phyloP scores from a whole-genome alignment of 768 basidiomycete species.

The Stropharia rugosoannulata region DNA sequence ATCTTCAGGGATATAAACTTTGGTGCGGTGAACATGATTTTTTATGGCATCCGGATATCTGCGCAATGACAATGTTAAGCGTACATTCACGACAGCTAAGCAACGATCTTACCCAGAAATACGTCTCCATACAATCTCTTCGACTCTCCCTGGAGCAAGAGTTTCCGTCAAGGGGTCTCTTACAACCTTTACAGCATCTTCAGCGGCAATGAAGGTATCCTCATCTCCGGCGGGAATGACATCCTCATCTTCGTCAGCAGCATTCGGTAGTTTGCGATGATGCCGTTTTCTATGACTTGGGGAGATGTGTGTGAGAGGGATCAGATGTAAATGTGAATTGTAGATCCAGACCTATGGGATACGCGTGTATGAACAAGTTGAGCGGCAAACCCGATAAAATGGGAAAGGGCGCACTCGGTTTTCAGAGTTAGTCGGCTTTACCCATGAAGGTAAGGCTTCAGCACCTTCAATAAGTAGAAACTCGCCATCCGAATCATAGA shows the following conservation, averaged over 20 bases:
- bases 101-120: constrained; percentile 54
- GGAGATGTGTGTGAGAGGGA: constrained; percentile 79
- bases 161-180: constrained; percentile 55
- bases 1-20: constrained; percentile 77
- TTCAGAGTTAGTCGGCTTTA: constrained; percentile 86
- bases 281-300: constrained; percentile 53
- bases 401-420: constrained; percentile 75
- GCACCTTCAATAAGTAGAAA: constrained; percentile 97
- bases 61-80: neutral
- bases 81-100: neutral
- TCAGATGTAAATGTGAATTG: constrained; percentile 77
- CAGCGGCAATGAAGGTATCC: constrained; percentile 51
- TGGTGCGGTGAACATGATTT: constrained; percentile 73
- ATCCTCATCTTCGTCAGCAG: constrained; percentile 51
- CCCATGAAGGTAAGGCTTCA: constrained; percentile 84
- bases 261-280: constrained; percentile 43
- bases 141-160: constrained; percentile 56
- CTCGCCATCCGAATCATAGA: constrained; percentile 91
- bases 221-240: constrained; percentile 37
- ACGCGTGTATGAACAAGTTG: constrained; percentile 26
- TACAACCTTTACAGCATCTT: constrained; percentile 66
- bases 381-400: constrained; percentile 29
- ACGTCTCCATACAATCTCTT: constrained; percentile 67
- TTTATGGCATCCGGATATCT: constrained; percentile 73
- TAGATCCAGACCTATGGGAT: constrained; percentile 86